Conservation (phyloP, 768 basidiomycete species). For the Podaxis pistillaris region DNA sequence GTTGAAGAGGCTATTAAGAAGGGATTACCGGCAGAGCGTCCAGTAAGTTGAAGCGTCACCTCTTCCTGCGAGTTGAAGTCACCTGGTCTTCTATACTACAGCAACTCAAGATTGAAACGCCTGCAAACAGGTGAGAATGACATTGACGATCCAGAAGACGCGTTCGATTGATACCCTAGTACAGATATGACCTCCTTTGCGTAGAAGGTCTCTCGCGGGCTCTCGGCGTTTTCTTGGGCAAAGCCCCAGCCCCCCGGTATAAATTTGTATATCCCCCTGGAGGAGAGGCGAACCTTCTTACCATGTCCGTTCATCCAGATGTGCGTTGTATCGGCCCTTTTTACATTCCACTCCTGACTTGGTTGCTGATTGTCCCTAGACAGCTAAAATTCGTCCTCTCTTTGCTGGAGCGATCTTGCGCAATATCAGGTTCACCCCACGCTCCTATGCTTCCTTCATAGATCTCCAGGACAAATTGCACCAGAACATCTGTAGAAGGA, state of each 20-base stretch:
- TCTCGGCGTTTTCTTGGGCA: constrained; percentile 78
- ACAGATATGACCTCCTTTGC: constrained; percentile 94
- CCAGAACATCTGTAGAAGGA: constrained; percentile 87
- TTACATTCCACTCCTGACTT: neutral
- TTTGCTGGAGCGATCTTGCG: constrained; percentile 92
- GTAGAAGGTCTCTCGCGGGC: constrained; percentile 93
- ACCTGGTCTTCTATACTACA: constrained; percentile 28
- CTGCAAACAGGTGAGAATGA: constrained; percentile 82
- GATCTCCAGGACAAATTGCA: constrained; percentile 99
- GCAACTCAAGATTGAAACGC: constrained; percentile 99
- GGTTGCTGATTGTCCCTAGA: constrained; percentile 39
- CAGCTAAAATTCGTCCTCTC: constrained; percentile 79
- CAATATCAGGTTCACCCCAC: constrained; percentile 83
- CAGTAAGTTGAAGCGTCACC: constrained; percentile 44
- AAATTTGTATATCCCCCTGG: constrained; percentile 69
- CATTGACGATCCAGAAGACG: neutral
- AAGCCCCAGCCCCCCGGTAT: constrained; percentile 67
- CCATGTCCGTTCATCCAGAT: constrained; percentile 68
- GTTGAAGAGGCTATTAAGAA: constrained; percentile 81
- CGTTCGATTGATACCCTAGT: neutral
- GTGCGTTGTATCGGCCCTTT: constrained; percentile 38
- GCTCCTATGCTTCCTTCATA: constrained; percentile 94
- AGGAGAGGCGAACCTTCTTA: constrained; percentile 63
- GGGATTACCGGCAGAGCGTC: constrained; percentile 81
- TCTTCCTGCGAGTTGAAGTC: neutral